A percentile compares a stretch with the other conserved stretches of the same genome.
Conservation (phyloP, 202 grass and related monocot genomes). For the Setaria viridis region DNA sequence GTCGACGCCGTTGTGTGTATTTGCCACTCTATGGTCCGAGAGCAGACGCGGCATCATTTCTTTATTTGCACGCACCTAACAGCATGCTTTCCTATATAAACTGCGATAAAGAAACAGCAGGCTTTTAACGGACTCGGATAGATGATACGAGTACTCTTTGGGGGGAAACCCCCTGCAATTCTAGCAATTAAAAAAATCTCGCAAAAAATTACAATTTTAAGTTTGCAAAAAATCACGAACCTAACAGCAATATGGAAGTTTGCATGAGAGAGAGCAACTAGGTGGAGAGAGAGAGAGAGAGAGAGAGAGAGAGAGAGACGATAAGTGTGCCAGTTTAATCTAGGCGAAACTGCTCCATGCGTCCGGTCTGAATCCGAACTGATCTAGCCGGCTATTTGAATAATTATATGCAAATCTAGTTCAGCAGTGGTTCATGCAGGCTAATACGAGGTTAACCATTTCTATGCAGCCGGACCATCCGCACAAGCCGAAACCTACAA, state of each 20-base stretch:
- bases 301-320: background rate
- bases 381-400: background rate
- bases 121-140: background rate
- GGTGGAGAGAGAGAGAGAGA: background rate
- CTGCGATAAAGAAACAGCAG: background rate
- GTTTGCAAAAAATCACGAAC: too few relatives aligned
- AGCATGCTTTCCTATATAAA: background rate
- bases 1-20: background rate
- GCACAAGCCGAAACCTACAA: background rate
- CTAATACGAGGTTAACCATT: background rate
- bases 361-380: background rate
- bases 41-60: conserved; percentile 3
- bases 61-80: background rate
- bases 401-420: background rate
- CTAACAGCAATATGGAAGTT: background rate
- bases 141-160: background rate
- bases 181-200: too few relatives aligned
- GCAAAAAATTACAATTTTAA: too few relatives aligned
- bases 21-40: background rate
- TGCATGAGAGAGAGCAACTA: background rate
- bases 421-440: background rate
- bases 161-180: too few relatives aligned
- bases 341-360: background rate
- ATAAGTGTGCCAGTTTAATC: background rate
- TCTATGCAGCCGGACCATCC: conserved; percentile 38